phyloP scores from a whole-genome alignment of 352 stramenopile genomes.

The Globisporangium paroecandrum region DNA sequence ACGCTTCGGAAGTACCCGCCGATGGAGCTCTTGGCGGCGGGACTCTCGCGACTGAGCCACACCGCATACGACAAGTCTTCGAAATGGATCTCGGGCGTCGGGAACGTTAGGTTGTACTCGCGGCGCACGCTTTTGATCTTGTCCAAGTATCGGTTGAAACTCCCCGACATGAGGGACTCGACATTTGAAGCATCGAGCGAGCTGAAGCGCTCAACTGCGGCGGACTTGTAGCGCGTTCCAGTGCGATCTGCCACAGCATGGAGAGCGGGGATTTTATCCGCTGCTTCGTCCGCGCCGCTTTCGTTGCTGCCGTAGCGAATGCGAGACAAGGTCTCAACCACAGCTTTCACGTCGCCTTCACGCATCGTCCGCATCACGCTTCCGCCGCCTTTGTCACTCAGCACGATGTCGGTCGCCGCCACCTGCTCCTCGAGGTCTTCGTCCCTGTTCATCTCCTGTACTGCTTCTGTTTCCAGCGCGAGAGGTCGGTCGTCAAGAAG shows the following conservation, averaged over 20 bases:
- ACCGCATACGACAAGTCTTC: conserved; percentile 51
- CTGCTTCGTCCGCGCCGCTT: not conserved
- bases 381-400: conserved; percentile 2
- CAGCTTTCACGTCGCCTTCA: not conserved
- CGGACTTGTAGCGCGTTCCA: conserved; percentile 14
- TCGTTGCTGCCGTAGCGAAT: conserved; percentile 5
- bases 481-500: not conserved
- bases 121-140: conserved; percentile 42
- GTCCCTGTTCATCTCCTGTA: conserved; percentile 1
- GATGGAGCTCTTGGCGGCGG: conserved; percentile 36
- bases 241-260: not conserved
- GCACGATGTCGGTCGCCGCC: conserved; percentile 11
- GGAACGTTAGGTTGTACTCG: conserved; percentile 50
- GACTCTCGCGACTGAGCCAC: conserved; percentile 31
- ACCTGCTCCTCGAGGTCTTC: conserved; percentile 10
- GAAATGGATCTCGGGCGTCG: conserved; percentile 56
- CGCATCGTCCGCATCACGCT: not conserved
- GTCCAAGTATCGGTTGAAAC: conserved; percentile 49
- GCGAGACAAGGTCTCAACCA: not conserved
- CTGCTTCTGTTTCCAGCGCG: not conserved
- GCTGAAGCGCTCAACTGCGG: conserved; percentile 26
- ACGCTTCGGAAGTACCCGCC: conserved; percentile 24
- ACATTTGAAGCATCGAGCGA: conserved; percentile 47
- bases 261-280: conserved; percentile 7
- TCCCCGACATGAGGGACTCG: conserved; percentile 50